These are phyloP conservation scores for Gossypium lobatum DNA, from an alignment of 441 rosid species.

Conservation along the genomic window DNA sequence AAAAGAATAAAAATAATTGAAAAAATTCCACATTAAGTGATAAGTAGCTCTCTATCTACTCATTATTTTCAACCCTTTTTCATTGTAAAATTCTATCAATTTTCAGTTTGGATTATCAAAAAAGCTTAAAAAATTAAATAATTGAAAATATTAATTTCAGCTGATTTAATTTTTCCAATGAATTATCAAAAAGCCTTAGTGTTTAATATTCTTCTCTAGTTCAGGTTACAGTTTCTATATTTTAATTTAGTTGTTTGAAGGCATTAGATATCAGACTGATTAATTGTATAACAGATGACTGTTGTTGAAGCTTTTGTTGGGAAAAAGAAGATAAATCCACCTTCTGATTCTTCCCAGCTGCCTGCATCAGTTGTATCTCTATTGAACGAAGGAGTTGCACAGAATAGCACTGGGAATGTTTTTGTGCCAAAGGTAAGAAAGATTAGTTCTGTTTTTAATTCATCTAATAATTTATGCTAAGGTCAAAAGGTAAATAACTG, in stretches of 20 bases:
- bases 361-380: conserved; percentile 42
- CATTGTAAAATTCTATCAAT: background rate
- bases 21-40: background rate
- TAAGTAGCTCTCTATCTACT: background rate
- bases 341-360: conserved; percentile 53
- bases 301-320: conserved; percentile 89
- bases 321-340: conserved; percentile 44
- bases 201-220: background rate
- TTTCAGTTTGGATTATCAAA: background rate
- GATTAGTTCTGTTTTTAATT: conserved; percentile 9
- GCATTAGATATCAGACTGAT: background rate
- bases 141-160: background rate
- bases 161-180: background rate
- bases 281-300: conserved; percentile 60
- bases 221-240: background rate
- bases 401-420: conserved; percentile 77
- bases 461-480: background rate
- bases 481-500: background rate
- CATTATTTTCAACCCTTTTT: background rate
- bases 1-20: background rate
- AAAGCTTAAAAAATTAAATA: background rate
- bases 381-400: conserved; percentile 71
- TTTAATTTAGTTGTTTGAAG: background rate
- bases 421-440: conserved; percentile 66
- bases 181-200: background rate